phyloP scores from a whole-genome alignment of 108 stramenopile species.

The Skeletonema marinoi region DNA sequence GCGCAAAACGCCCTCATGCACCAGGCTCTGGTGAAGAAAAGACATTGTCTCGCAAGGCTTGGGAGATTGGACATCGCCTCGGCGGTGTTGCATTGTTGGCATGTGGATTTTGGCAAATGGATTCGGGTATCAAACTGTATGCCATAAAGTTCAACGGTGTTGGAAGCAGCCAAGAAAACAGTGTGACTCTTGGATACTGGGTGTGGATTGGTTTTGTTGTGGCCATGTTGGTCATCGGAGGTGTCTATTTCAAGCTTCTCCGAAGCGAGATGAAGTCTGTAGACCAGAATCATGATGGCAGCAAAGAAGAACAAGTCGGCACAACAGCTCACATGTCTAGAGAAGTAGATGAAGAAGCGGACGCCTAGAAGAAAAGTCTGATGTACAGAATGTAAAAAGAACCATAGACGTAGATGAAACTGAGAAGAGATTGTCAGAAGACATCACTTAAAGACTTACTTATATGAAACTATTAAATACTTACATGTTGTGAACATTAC shows the following conservation, averaged over 20 bases:
- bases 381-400: too few relatives aligned
- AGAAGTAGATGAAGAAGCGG: background rate
- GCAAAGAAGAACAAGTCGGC: background rate
- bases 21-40: constrained; percentile 7
- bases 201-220: background rate
- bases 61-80: constrained; percentile 26
- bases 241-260: background rate
- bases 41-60: constrained; percentile 8
- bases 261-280: background rate
- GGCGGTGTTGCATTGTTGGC: background rate
- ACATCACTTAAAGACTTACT: too few relatives aligned
- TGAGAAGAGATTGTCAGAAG: too few relatives aligned
- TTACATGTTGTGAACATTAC: too few relatives aligned
- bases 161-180: background rate
- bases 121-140: background rate
- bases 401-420: background rate
- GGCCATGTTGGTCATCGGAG: background rate
- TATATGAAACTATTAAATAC: too few relatives aligned
- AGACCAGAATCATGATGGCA: background rate
- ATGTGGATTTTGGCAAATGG: background rate
- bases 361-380: too few relatives aligned
- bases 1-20: constrained; percentile 40
- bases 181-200: background rate
- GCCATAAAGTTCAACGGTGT: background rate
- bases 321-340: too few relatives aligned